Evolutionary conservation across 164 flowering plant species (phyloP).

Genomic region (Santalum album): DNA sequence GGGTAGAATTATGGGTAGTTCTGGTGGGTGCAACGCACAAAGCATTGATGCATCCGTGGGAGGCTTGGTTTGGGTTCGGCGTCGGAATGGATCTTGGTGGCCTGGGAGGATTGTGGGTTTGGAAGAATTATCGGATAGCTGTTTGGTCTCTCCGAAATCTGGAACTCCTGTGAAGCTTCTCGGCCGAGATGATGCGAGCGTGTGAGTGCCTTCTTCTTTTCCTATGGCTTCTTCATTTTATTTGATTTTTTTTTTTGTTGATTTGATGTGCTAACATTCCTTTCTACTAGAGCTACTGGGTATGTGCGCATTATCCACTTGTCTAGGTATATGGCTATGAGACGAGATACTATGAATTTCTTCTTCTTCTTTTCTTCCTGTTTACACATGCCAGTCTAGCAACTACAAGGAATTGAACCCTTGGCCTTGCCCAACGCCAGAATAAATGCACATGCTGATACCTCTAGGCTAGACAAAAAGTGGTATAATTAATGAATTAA

Average conservation of each 20-base stretch:
- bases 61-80: constrained; percentile 80
- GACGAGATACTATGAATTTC: too few relatives aligned
- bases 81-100: constrained; percentile 98
- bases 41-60: constrained; percentile 56
- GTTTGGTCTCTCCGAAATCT: constrained; percentile 44
- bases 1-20: constrained; percentile 35
- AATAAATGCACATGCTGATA: too few relatives aligned
- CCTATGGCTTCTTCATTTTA: neutral
- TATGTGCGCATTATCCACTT: too few relatives aligned
- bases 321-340: too few relatives aligned
- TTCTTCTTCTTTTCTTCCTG: too few relatives aligned
- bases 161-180: constrained; percentile 92
- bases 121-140: constrained; percentile 57
- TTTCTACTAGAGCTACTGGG: too few relatives aligned
- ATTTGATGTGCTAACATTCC: neutral
- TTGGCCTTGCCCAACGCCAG: too few relatives aligned
- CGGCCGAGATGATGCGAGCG: constrained; percentile 77
- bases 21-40: constrained; percentile 26
- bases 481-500: too few relatives aligned
- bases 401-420: too few relatives aligned
- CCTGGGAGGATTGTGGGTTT: constrained; percentile 79
- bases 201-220: constrained; percentile 44
- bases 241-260: neutral
- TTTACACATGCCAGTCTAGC: too few relatives aligned
- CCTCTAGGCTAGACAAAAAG: too few relatives aligned